Evolutionary conservation across 2,329 filamentous ascomycete genomes (phyloP).

Genomic region (Epichloe coenophiala): DNA sequence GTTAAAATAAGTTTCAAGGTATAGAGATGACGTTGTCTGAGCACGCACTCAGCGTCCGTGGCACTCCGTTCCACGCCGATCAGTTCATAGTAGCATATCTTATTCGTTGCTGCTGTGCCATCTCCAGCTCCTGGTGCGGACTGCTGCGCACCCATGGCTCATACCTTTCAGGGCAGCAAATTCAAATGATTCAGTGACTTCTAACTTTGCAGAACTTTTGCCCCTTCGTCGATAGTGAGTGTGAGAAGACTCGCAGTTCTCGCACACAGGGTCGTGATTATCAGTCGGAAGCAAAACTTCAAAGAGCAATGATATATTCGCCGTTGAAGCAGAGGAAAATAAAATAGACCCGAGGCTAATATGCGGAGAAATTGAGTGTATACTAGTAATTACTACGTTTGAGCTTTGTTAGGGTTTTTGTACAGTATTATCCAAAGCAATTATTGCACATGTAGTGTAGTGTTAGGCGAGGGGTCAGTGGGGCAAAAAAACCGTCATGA

Average conservation of each 20-base stretch:
- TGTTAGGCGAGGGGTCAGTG: no score
- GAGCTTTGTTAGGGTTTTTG: no score
- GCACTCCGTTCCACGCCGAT: slow-evolving; percentile 60
- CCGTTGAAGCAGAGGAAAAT: no score
- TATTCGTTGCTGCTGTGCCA: slow-evolving; percentile 28
- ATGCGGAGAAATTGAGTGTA: no score
- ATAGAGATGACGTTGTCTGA: no score
- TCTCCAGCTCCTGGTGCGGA: slow-evolving; percentile 23
- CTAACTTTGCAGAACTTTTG: background rate
- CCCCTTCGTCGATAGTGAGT: background rate
- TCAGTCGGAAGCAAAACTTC: no score
- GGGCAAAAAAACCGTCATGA: no score
- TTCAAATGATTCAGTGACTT: background rate
- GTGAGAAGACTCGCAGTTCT: background rate
- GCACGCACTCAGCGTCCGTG: slow-evolving; percentile 62
- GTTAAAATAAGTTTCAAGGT: background rate
- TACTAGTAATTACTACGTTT: no score
- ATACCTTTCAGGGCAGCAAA: background rate
- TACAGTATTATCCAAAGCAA: no score
- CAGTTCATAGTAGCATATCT: slow-evolving; percentile 77
- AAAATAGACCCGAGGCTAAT: no score
- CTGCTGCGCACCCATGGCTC: slow-evolving; percentile 41
- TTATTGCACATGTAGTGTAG: no score
- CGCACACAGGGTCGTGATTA: background rate
- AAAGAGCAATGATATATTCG: no score